These are phyloP conservation scores for Carnegiea gigantea DNA, from an alignment of 179 eudicot genomes.

Conservation along the genomic window DNA sequence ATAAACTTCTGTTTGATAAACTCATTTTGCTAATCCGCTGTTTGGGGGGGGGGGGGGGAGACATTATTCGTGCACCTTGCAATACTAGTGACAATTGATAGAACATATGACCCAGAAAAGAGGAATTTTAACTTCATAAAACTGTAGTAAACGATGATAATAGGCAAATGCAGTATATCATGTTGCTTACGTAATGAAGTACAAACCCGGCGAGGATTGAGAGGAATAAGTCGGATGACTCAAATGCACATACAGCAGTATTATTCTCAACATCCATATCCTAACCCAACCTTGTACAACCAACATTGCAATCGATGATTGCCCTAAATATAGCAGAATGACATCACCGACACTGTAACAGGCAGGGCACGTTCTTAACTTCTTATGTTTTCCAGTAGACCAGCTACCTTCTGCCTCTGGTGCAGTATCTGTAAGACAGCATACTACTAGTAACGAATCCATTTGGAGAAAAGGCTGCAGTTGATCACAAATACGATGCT, in stretches of 20 bases:
- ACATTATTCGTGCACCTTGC: too few species aligned
- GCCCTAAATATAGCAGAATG: neutral
- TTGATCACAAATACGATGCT: neutral
- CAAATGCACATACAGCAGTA: neutral
- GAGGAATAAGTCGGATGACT: neutral
- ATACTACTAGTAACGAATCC: neutral
- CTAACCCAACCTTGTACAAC: neutral
- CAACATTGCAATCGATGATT: conserved; percentile 6
- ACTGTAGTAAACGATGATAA: neutral
- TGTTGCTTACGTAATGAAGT: neutral
- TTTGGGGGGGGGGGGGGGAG: too few species aligned
- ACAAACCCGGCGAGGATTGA: neutral
- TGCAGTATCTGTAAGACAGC: conserved; percentile 1
- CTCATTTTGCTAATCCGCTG: too few species aligned
- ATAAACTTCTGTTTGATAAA: too few species aligned
- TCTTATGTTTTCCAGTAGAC: neutral
- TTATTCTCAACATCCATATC: neutral
- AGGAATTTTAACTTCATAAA: neutral
- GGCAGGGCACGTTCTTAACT: neutral
- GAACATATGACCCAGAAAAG: neutral
- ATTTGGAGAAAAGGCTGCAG: neutral
- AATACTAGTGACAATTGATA: neutral
- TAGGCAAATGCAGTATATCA: neutral
- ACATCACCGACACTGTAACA: neutral
- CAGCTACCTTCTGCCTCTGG: neutral